Conservation (phyloP, 1,139 yeast species). For the Kluyveromyces sp. region DNA sequence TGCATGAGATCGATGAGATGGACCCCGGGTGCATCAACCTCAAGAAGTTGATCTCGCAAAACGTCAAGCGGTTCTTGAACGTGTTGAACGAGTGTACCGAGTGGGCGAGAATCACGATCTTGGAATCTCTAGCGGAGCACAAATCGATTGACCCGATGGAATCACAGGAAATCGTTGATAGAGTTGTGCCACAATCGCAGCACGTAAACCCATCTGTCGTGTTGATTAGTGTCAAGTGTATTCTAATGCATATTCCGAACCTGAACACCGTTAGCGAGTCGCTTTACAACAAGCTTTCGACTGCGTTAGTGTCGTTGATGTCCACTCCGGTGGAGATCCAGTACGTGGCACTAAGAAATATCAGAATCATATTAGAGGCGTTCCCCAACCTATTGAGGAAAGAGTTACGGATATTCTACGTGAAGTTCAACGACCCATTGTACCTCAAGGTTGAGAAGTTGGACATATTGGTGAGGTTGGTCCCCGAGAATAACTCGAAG, state of each 20-base stretch:
- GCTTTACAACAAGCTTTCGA: slow-evolving; percentile 67
- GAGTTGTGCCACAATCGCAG: slow-evolving; percentile 92
- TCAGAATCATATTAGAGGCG: slow-evolving; percentile 80
- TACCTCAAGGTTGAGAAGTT: slow-evolving; percentile 88
- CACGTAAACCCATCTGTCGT: slow-evolving; percentile 97
- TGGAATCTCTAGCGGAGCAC: slow-evolving; percentile 74
- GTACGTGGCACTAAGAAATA: slow-evolving; percentile 87
- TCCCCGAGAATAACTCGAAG: slow-evolving; percentile 42
- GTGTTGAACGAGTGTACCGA: slow-evolving; percentile 96
- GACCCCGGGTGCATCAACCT: slow-evolving; percentile 40
- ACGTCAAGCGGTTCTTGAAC: slow-evolving; percentile 47
- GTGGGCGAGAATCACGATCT: slow-evolving; percentile 94
- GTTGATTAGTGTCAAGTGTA: slow-evolving; percentile 74
- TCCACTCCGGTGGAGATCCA: slow-evolving; percentile 91
- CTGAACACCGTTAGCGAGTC: slow-evolving; percentile 36
- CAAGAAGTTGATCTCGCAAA: slow-evolving; percentile 29
- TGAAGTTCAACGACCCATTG: slow-evolving; percentile 90
- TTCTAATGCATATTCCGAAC: slow-evolving; percentile 61
- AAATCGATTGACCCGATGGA: slow-evolving; percentile 49
- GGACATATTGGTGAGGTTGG: slow-evolving; percentile 81
- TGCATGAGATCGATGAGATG: slow-evolving; percentile 72
- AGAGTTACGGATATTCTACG: slow-evolving; percentile 84
- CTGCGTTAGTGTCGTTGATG: slow-evolving; percentile 84
- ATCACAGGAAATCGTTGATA: slow-evolving; percentile 79
- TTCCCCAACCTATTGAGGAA: slow-evolving; percentile 73